These are phyloP conservation scores for Pythium guiyangense DNA, from an alignment of 352 stramenopile species.

Conservation along the genomic window DNA sequence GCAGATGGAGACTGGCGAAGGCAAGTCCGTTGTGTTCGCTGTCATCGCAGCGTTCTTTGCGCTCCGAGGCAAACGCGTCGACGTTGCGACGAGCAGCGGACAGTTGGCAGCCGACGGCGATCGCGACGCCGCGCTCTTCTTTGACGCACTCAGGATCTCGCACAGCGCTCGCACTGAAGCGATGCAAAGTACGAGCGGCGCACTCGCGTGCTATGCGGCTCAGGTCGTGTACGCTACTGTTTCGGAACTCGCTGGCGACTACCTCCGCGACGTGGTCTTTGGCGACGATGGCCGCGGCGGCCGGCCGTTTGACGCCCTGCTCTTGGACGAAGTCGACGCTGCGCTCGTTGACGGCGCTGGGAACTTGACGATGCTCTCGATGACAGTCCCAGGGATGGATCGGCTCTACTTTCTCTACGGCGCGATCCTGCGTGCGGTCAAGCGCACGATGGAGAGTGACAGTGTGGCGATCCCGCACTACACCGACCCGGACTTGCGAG, in stretches of 20 bases:
- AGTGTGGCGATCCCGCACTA: background rate
- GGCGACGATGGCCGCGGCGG: constrained; percentile 8
- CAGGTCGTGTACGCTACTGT: background rate
- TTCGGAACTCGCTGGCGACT: background rate
- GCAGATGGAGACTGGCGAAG: constrained; percentile 4
- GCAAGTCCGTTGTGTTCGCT: constrained; percentile 1
- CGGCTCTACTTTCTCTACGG: constrained; percentile 1
- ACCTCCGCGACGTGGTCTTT: constrained; percentile 11
- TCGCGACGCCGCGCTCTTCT: background rate
- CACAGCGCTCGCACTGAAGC: background rate
- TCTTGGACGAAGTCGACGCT: constrained; percentile 4
- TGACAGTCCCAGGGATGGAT: constrained; percentile 1
- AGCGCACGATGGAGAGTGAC: constrained; percentile 2
- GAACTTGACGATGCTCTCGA: constrained; percentile 5
- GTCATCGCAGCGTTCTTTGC: background rate
- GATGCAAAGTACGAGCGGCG: background rate
- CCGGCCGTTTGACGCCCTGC: background rate
- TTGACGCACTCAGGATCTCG: background rate
- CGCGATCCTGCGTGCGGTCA: background rate
- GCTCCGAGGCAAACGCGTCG: background rate
- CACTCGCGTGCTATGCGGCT: background rate
- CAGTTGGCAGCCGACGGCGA: background rate
- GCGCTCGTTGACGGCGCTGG: background rate
- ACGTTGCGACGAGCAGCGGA: constrained; percentile 1
- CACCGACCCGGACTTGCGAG: background rate